Base-by-base conservation (phyloP, 2,329 filamentous ascomycete genomes). In the Ophiosphaerella herpotricha region DNA sequence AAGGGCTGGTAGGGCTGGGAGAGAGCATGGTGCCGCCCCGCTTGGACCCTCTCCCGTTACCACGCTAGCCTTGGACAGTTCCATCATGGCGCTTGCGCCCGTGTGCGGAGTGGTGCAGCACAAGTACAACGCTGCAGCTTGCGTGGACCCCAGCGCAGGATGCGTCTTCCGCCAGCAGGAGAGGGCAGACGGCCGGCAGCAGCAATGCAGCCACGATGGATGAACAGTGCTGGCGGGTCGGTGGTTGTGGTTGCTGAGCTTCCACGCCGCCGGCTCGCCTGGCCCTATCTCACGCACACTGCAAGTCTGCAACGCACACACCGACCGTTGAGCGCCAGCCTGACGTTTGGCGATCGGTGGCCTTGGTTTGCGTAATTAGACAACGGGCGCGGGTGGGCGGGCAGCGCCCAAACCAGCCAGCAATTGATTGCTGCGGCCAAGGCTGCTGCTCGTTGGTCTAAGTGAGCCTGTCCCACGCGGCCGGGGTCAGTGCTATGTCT, bases 371-470 rank as follows among this genome's bases (percentile, higher is more conserved):
- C 50, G 52, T 51, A 53, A 57, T 50, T 46, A 57, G 52, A 55
- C 54, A 56, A 57, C 53, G 58, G 52, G 55, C 62, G 58, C 62
- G 58, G 58, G 49, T 55, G 62, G 55, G 48, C 58, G 57, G 56
- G 55, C 50, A 43, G 39, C 51, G 40, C 46, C 49, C 59, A 51
- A 50, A 49, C 43, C 55, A 50, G 48, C 43, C 55, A 48, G 51
- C 49, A 49, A 57, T 54, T 54, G 60, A 60, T 48, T 52, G 35
- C 51, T 52, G 44, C 48, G 39, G 53, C 52, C 56, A 57, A 55
- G 55, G 48, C 57, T 41, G 55, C 18, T 21, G 18, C 18, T 21
- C 18, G 18, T 33, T 60, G 49, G 58, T 49, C 56, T 57, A 58
- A 57, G 55, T 58, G 61, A 60, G 57, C 53, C 37, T 14, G 46